A percentile compares a stretch with the other conserved stretches of the same genome.
phyloP scores from a whole-genome alignment of 2,329 filamentous ascomycete genomes.

The Xylariaceae sp. region DNA sequence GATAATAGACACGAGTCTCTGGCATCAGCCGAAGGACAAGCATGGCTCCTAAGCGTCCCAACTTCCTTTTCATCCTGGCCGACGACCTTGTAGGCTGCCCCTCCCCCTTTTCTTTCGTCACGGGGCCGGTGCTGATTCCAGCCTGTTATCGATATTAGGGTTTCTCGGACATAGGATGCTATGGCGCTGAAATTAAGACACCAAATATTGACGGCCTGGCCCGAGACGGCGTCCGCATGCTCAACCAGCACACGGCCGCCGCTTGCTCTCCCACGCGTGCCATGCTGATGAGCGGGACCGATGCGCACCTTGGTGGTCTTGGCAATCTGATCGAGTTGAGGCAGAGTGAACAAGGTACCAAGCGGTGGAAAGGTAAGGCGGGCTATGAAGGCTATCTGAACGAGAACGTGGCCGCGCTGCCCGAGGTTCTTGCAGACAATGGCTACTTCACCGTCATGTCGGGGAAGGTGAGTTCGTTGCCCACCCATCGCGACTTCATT shows the following conservation, averaged over 20 bases:
- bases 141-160: no score
- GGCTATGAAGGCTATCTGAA: not conserved
- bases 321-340: not conserved
- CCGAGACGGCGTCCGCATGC: not conserved
- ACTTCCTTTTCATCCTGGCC: constrained; percentile 1
- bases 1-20: no score
- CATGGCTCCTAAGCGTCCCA: not conserved
- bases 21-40: no score
- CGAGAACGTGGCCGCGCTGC: not conserved
- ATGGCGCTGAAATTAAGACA: not conserved
- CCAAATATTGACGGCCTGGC: not conserved
- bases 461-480: not conserved
- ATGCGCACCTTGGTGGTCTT: not conserved
- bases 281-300: not conserved
- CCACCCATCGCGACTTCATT: not conserved
- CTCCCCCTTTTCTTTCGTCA: not conserved
- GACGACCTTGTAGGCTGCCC: not conserved
- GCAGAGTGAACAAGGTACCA: not conserved
- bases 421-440: not conserved
- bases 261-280: not conserved
- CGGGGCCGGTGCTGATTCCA: no score
- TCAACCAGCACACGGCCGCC: not conserved
- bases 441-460: constrained; percentile 1
- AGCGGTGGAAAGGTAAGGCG: not conserved
- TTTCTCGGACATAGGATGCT: not conserved